Evolutionary conservation across 495 filamentous ascomycete genomes (phyloP).

Genomic region (Xylaria castorea): DNA sequence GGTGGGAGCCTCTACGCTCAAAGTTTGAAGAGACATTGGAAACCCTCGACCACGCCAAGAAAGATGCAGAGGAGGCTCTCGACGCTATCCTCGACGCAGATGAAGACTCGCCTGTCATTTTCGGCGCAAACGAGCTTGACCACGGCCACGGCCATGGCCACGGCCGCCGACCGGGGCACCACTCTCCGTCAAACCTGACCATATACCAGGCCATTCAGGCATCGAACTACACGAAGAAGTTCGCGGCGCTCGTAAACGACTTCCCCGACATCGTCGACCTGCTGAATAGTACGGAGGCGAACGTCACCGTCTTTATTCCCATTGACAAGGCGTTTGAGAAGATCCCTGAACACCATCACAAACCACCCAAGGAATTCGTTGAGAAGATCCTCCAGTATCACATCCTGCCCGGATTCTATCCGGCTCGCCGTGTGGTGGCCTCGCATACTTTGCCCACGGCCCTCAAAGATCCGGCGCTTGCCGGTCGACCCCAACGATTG

Average conservation of each 20-base stretch:
- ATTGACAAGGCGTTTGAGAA: conserved; percentile 75
- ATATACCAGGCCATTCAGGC: conserved; percentile 77
- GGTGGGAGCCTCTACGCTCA: conserved; percentile 17
- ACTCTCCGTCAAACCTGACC: conserved; percentile 62
- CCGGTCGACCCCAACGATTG: conserved; percentile 69
- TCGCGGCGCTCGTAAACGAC: conserved; percentile 74
- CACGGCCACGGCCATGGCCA: conserved; percentile 9
- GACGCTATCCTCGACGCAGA: conserved; percentile 32
- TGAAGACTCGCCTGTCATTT: conserved; percentile 19
- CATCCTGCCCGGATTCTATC: conserved; percentile 66
- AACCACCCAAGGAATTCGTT: conserved; percentile 68
- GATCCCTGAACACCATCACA: conserved; percentile 55
- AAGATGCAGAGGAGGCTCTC: conserved; percentile 17
- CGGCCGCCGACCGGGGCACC: conserved; percentile 36
- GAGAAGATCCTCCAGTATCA: conserved; percentile 75
- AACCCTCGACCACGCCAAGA: conserved; percentile 32
- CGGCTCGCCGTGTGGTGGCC: conserved; percentile 61
- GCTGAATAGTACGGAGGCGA: conserved; percentile 71
- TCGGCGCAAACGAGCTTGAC: neutral
- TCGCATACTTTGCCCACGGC: conserved; percentile 75
- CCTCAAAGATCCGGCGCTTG: conserved; percentile 61
- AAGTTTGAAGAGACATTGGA: conserved; percentile 44
- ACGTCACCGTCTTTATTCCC: conserved; percentile 83
- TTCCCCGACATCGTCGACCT: conserved; percentile 70
- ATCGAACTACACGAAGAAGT: conserved; percentile 76